These are phyloP conservation scores for Apium graveolens DNA, from an alignment of 129 eudicot species.

Conservation along the genomic window DNA sequence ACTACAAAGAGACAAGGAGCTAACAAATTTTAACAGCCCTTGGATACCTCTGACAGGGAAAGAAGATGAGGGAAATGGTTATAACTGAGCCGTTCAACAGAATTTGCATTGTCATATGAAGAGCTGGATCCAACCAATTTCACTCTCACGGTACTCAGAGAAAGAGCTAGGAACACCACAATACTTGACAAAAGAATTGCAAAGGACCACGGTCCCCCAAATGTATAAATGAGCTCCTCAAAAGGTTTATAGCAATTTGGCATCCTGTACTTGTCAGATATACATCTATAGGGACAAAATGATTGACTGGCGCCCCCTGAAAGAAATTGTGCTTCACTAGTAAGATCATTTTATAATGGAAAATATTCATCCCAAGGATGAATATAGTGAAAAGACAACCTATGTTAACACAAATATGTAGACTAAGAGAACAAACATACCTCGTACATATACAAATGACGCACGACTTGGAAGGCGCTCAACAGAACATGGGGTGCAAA, in stretches of 20 bases:
- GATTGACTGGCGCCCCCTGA: conserved; percentile 68
- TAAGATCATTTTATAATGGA: conserved; percentile 7
- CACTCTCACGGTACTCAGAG: conserved; percentile 52
- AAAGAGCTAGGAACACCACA: conserved; percentile 47
- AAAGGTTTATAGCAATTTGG: conserved; percentile 85
- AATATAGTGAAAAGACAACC: background rate
- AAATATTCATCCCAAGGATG: background rate
- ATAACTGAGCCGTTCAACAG: conserved; percentile 43
- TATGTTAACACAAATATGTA: background rate
- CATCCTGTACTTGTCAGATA: conserved; percentile 69
- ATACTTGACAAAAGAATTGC: conserved; percentile 45
- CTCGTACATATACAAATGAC: conserved; percentile 58
- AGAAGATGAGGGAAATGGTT: conserved; percentile 79
- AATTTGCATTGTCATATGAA: conserved; percentile 35
- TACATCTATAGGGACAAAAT: conserved; percentile 66
- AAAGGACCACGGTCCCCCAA: conserved; percentile 88
- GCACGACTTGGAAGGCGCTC: conserved; percentile 78
- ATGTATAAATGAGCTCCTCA: conserved; percentile 79
- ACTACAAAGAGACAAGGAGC: background rate
- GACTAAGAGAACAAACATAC: conserved; percentile 18
- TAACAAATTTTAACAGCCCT: conserved; percentile 1
- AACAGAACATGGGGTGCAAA: conserved; percentile 64
- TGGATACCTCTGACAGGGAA: conserved; percentile 77
- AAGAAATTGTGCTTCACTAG: conserved; percentile 15
- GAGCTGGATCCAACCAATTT: conserved; percentile 53